phyloP scores from a whole-genome alignment of 257 asterid genomes.

The Jasminum sambac region DNA sequence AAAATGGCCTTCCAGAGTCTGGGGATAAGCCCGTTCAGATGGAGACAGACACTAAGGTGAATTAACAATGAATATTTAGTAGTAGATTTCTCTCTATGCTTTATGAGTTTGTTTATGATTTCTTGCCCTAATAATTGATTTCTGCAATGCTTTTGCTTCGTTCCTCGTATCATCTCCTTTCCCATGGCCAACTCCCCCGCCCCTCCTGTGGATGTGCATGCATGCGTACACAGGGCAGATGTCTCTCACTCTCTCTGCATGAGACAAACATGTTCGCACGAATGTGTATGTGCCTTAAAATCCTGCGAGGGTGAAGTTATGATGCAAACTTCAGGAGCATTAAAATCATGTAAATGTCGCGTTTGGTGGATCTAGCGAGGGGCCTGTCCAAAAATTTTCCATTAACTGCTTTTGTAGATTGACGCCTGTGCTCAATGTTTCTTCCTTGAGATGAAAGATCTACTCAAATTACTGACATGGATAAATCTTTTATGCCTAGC shows the following conservation, averaged over 20 bases:
- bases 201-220: background rate
- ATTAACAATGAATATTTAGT: background rate
- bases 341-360: too few species aligned
- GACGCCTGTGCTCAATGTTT: too few species aligned
- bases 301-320: too few species aligned
- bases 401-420: too few species aligned
- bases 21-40: conserved; percentile 68
- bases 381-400: too few species aligned
- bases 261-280: background rate
- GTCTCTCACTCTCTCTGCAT: background rate
- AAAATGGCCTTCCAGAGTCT: conserved; percentile 45
- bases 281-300: too few species aligned
- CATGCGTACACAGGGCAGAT: too few species aligned
- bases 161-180: background rate
- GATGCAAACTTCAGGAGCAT: too few species aligned
- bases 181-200: background rate
- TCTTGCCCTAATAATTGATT: conserved; percentile 3
- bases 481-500: too few species aligned
- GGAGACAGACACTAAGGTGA: conserved; percentile 90
- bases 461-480: too few species aligned
- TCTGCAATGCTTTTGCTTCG: background rate
- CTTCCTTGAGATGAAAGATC: too few species aligned
- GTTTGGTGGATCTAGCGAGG: too few species aligned
- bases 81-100: background rate
- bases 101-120: background rate